These are phyloP conservation scores for Geotrichum klebahnii DNA, from an alignment of 1,139 yeast genomes.

Conservation along the genomic window DNA sequence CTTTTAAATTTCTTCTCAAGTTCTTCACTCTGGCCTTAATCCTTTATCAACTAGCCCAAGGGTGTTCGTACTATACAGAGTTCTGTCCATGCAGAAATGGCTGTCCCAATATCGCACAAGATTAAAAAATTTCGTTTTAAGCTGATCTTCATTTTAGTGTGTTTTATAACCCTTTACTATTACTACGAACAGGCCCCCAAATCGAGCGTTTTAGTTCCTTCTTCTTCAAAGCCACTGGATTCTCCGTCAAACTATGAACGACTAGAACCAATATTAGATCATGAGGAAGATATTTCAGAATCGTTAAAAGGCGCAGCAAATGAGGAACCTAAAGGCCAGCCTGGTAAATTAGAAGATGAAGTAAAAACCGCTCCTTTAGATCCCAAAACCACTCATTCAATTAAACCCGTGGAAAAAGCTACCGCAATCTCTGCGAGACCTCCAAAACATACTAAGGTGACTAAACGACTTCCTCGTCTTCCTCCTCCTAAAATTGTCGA, in stretches of 20 bases:
- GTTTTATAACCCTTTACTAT: slow-evolving; percentile 1
- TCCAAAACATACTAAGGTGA: too few relatives aligned
- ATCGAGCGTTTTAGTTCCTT: background rate
- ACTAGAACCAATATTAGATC: background rate
- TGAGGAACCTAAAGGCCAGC: too few relatives aligned
- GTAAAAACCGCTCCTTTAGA: too few relatives aligned
- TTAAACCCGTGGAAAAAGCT: too few relatives aligned
- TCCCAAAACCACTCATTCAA: too few relatives aligned
- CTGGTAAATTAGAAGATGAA: too few relatives aligned
- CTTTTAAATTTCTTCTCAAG: background rate
- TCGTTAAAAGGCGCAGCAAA: too few relatives aligned
- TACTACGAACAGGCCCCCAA: background rate
- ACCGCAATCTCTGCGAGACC: background rate
- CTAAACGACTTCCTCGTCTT: too few relatives aligned
- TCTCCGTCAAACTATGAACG: background rate
- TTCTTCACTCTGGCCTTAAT: background rate
- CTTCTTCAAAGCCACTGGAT: background rate
- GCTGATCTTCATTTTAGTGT: slow-evolving; percentile 3
- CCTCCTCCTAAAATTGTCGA: too few relatives aligned
- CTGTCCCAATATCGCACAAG: slow-evolving; percentile 5
- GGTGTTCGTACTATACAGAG: too few relatives aligned
- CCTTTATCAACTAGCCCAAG: background rate
- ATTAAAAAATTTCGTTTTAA: slow-evolving; percentile 6
- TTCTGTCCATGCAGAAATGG: slow-evolving; percentile 10
- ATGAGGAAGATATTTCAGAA: too few relatives aligned